Evolutionary conservation across 2,329 filamentous ascomycete genomes (phyloP), one percentile per base, ranked within the genome.

Genomic region (Lachnellula subtilissima): DNA sequence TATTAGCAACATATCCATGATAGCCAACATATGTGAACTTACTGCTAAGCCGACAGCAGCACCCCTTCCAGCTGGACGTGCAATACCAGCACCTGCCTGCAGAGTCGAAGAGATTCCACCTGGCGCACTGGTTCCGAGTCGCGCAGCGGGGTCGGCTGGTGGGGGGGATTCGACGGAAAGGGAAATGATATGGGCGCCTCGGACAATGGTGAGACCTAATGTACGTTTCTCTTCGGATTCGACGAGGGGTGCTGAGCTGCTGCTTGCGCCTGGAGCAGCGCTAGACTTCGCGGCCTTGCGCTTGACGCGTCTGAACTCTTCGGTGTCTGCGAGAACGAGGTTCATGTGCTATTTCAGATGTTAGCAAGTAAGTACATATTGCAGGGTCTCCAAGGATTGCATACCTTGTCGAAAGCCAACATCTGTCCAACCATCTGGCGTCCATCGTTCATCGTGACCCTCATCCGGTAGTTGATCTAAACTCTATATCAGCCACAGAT

Each of bases 381-480:
- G 17, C 7, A 55, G 14, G 12, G 12, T 4, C 23, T 43, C 40
- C 37, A 22, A 14, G n/a, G 40, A 17, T 7, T 23, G 22, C 57
- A 35, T 75, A 93, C 91, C 84, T 97, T 97, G 75, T 99, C 94
- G 70, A 97, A 99, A 53, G 94, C 94, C 65, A 99, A 84, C 90
- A 99, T 96, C 75, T 97, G 91, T 60, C 92, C 94, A 42, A 91
- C 92, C 86, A 99, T 95, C 74, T 97, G 91, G 70, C 94, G 87
- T 63, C 91, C 91, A 77, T 99, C 94, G 71, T 90, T 91, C 73
- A 99, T 82, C 55, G 92, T 97, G 63, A 97, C 88, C 72, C 93
- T 88, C 92, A 99, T 97, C 76, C 93, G 91, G 81, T 96, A 97
- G 80, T 99, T 97, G 82, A 99, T 96, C 94, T 97, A 63, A 36